A percentile compares a stretch with the other conserved stretches of the same genome.
Evolutionary conservation across 2,329 filamentous ascomycete genomes (phyloP).

Genomic region (Stemphylium vesicarium): DNA sequence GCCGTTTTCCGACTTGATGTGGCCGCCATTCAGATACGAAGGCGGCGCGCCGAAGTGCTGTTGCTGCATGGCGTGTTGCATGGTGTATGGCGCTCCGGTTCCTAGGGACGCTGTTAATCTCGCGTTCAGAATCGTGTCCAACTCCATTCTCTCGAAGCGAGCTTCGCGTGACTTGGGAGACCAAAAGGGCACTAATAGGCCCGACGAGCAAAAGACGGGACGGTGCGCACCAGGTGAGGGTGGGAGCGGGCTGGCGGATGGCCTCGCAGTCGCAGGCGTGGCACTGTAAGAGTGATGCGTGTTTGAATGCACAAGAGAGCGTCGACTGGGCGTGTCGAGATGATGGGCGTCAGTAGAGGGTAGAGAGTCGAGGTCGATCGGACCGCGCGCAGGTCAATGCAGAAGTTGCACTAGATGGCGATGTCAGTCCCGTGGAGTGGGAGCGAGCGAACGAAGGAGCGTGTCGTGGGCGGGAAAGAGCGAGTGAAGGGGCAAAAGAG

Average conservation of each 20-base stretch:
- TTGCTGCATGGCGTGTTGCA: constrained; percentile 53
- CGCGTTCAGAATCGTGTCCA: constrained; percentile 52
- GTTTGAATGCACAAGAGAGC: neutral
- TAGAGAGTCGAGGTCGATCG: constrained; percentile 37
- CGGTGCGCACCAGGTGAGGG: constrained; percentile 42
- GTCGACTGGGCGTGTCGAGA: constrained; percentile 26
- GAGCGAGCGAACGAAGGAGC: constrained; percentile 6
- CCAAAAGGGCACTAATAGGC: constrained; percentile 21
- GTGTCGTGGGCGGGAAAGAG: constrained; percentile 17
- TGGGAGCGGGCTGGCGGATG: constrained; percentile 29
- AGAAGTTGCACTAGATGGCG: constrained; percentile 42
- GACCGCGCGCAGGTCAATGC: constrained; percentile 51
- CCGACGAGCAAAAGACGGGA: constrained; percentile 34
- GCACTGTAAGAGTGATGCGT: constrained; percentile 17
- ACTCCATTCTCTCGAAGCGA: constrained; percentile 43
- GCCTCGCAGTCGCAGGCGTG: constrained; percentile 34
- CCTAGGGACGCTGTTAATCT: constrained; percentile 49
- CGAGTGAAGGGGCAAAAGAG: constrained; percentile 19
- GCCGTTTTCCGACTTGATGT: constrained; percentile 64
- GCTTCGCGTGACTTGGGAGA: constrained; percentile 27
- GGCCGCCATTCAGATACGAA: constrained; percentile 55
- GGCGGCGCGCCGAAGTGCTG: constrained; percentile 56
- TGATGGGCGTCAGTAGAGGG: constrained; percentile 25
- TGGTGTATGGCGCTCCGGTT: constrained; percentile 45
- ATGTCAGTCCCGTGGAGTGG: constrained; percentile 35